Percentiles rank a stretch among this genome's conserved stretches.
These are phyloP conservation scores for Vaccinium macrocarpon DNA, from an alignment of 148 eudicot species.

Conservation along the genomic window DNA sequence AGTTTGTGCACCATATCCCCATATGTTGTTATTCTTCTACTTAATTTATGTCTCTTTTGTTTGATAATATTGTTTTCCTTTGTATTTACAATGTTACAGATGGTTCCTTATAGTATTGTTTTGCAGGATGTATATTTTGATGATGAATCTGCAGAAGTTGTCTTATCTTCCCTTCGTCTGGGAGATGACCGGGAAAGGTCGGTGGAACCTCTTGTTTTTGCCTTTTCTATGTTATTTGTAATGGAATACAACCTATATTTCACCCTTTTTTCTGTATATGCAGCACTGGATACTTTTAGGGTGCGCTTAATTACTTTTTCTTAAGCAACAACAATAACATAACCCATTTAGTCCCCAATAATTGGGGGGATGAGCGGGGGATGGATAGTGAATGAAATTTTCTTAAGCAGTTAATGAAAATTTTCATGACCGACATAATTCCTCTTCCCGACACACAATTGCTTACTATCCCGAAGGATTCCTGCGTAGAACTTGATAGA, in stretches of 20 bases:
- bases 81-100: neutral
- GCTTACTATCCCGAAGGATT: neutral
- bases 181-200: slow-evolving; percentile 89
- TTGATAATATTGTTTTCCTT: neutral
- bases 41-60: neutral
- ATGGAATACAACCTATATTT: neutral
- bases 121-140: slow-evolving; percentile 92
- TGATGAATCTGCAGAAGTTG: slow-evolving; percentile 97
- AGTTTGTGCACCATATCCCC: neutral
- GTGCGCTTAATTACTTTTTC: neutral
- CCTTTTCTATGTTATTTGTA: neutral
- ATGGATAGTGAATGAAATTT: too few species aligned
- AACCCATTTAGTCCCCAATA: too few species aligned
- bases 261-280: neutral
- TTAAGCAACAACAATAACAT: too few species aligned
- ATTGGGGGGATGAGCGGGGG: too few species aligned
- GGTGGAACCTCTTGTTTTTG: neutral
- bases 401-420: neutral
- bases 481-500: neutral
- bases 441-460: neutral
- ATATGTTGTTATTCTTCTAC: neutral
- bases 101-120: slow-evolving; percentile 17
- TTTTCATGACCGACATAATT: neutral
- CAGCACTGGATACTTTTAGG: neutral
- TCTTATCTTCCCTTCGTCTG: slow-evolving; percentile 86